Percentiles rank a stretch among this genome's conserved stretches.
These are phyloP conservation scores for Bocquillonia castaneifolia DNA, from an alignment of 441 rosid species.

Conservation along the genomic window DNA sequence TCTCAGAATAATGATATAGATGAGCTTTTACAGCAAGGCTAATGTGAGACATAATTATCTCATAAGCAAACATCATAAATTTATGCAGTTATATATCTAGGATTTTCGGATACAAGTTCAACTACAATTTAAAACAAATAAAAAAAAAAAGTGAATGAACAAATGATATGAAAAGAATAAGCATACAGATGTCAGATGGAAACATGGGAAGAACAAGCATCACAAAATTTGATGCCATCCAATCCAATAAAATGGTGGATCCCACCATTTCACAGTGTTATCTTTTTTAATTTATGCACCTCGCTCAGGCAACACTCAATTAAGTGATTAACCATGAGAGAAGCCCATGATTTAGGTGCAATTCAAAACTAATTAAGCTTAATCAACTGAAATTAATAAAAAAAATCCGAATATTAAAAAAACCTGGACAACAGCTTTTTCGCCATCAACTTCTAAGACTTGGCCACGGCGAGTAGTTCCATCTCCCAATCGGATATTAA, in stretches of 20 bases:
- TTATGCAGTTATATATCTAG: background rate
- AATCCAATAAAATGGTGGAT: no score
- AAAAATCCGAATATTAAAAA: background rate
- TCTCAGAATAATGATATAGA: background rate
- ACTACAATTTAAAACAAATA: background rate
- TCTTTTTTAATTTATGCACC: constrained; percentile 12
- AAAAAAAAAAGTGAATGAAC: background rate
- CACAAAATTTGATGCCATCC: background rate
- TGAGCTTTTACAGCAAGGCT: background rate
- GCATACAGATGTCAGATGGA: background rate
- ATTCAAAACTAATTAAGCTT: background rate
- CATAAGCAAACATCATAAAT: background rate
- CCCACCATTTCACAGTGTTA: background rate
- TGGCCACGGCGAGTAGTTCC: constrained; percentile 89
- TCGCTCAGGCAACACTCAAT: constrained; percentile 19
- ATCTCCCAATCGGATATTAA: constrained; percentile 86
- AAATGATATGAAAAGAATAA: background rate
- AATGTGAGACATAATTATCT: background rate
- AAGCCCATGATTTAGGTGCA: constrained; percentile 24
- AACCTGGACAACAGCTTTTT: constrained; percentile 87
- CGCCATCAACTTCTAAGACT: constrained; percentile 94
- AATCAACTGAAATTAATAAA: background rate
- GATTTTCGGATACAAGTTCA: background rate
- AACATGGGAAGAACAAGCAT: constrained; percentile 2
- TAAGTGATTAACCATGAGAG: constrained; percentile 1